Conservation (phyloP, 208 protist species). For the Trypanosoma brucei region DNA sequence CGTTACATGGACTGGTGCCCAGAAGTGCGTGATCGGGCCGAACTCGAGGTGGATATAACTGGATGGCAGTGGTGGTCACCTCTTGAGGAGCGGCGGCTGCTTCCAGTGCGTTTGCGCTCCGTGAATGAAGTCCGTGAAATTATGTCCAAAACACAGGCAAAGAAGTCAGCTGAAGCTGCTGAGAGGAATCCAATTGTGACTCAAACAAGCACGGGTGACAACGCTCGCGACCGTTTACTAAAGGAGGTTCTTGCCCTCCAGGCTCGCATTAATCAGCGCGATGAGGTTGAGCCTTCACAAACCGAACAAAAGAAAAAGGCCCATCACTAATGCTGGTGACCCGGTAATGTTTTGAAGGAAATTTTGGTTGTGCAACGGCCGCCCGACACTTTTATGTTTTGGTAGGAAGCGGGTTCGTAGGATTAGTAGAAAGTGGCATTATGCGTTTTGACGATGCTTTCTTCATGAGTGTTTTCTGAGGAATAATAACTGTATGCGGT, state of each 20-base stretch:
- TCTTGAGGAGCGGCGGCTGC: slow-evolving; percentile 79
- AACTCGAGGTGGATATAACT: slow-evolving; percentile 84
- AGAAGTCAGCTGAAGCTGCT: slow-evolving; percentile 60
- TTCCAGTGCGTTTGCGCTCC: slow-evolving; percentile 80
- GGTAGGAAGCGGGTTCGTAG: neutral
- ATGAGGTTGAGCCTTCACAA: slow-evolving; percentile 39
- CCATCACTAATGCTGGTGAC: slow-evolving; percentile 35
- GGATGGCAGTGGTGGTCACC: slow-evolving; percentile 88
- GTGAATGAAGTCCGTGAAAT: slow-evolving; percentile 89
- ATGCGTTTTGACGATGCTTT: neutral
- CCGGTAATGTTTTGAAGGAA: neutral
- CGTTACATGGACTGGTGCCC: slow-evolving; percentile 93
- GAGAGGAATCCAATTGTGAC: slow-evolving; percentile 38
- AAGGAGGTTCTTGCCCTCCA: slow-evolving; percentile 89
- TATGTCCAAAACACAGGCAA: slow-evolving; percentile 77
- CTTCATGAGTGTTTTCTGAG: neutral
- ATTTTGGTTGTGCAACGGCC: neutral
- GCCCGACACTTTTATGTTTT: neutral
- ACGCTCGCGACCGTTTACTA: slow-evolving; percentile 77
- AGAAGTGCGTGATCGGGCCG: slow-evolving; percentile 87
- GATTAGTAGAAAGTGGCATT: neutral
- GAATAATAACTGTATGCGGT: too few species aligned
- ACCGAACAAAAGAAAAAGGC: slow-evolving; percentile 58
- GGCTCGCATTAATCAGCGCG: slow-evolving; percentile 82
- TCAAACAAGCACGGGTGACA: slow-evolving; percentile 48